phyloP scores from a whole-genome alignment of 108 stramenopile species.

The Nitzschia inconspicua region DNA sequence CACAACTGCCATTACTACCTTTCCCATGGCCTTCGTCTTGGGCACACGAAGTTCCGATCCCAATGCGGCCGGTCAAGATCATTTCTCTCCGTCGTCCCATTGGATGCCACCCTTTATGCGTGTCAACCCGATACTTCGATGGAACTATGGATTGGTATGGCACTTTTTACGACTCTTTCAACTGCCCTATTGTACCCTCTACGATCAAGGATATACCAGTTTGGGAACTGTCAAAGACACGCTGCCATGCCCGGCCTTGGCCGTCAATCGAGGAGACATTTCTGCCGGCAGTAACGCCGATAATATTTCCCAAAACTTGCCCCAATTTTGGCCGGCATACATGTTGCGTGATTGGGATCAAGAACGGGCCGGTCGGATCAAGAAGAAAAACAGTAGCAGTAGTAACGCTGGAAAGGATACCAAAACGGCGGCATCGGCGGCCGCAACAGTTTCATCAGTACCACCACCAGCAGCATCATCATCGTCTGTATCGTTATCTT shows the following conservation, averaged over 20 bases:
- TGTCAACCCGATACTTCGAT: constrained; percentile 93
- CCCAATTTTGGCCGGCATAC: constrained; percentile 82
- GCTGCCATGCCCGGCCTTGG: constrained; percentile 87
- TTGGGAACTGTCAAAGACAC: constrained; percentile 92
- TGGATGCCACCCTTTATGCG: constrained; percentile 99
- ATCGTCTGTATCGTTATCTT: too few relatives aligned
- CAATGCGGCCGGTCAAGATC: constrained; percentile 81
- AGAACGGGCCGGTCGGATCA: constrained; percentile 81
- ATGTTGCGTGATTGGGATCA: constrained; percentile 79
- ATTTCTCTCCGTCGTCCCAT: constrained; percentile 68
- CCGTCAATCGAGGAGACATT: constrained; percentile 15
- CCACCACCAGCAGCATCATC: too few relatives aligned
- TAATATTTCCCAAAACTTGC: constrained; percentile 3
- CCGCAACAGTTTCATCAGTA: too few relatives aligned
- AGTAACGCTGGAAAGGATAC: not conserved
- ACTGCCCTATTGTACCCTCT: constrained; percentile 91
- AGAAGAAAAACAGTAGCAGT: constrained; percentile 7
- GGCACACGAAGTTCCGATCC: constrained; percentile 94
- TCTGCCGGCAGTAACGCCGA: not conserved
- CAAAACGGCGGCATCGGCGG: not conserved
- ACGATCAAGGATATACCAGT: constrained; percentile 96
- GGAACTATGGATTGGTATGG: constrained; percentile 93
- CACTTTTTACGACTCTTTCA: constrained; percentile 83
- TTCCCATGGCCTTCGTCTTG: constrained; percentile 89
- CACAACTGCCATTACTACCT: constrained; percentile 13